A percentile compares a stretch with the other conserved stretches of the same genome.
Evolutionary conservation across 2,329 filamentous ascomycete species (phyloP).

Genomic region (Fusarium sp.): DNA sequence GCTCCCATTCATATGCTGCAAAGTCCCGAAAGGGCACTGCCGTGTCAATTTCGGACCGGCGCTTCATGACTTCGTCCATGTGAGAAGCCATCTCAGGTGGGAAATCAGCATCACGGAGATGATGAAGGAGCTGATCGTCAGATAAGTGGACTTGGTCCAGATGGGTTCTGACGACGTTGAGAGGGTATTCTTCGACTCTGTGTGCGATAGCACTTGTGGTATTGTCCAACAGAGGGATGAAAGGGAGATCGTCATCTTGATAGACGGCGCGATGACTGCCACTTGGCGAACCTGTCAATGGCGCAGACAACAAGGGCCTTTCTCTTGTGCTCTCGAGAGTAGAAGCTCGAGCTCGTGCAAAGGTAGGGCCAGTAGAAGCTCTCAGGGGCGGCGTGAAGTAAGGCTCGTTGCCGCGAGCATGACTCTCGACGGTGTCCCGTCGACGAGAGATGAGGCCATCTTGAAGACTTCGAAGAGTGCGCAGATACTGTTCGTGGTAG

Average conservation of each 20-base stretch:
- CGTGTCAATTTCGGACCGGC: conserved; percentile 53
- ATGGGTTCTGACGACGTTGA: conserved; percentile 31
- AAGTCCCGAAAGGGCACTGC: conserved; percentile 53
- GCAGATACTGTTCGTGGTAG: conserved; percentile 55
- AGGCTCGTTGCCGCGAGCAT: conserved; percentile 11
- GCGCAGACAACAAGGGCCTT: conserved; percentile 44
- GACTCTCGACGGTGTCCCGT: conserved; percentile 43
- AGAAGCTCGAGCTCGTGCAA: conserved; percentile 48
- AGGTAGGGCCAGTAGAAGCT: conserved; percentile 40
- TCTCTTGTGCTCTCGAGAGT: conserved; percentile 51
- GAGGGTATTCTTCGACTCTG: conserved; percentile 36
- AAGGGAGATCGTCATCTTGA: conserved; percentile 52
- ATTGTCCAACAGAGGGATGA: conserved; percentile 51
- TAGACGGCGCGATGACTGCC: conserved; percentile 39
- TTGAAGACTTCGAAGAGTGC: conserved; percentile 50
- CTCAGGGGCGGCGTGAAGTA: conserved; percentile 51
- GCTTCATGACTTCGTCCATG: conserved; percentile 56
- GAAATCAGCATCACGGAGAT: conserved; percentile 60
- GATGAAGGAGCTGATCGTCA: conserved; percentile 60
- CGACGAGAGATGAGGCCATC: conserved; percentile 45
- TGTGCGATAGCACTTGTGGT: conserved; percentile 8
- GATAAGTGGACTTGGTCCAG: conserved; percentile 53
- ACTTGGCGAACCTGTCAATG: conserved; percentile 43
- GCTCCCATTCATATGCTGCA: conserved; percentile 56
- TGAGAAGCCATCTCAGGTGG: conserved; percentile 56